Conservation (phyloP, 2,329 filamentous ascomycete species). For the Nakataea oryzae region DNA sequence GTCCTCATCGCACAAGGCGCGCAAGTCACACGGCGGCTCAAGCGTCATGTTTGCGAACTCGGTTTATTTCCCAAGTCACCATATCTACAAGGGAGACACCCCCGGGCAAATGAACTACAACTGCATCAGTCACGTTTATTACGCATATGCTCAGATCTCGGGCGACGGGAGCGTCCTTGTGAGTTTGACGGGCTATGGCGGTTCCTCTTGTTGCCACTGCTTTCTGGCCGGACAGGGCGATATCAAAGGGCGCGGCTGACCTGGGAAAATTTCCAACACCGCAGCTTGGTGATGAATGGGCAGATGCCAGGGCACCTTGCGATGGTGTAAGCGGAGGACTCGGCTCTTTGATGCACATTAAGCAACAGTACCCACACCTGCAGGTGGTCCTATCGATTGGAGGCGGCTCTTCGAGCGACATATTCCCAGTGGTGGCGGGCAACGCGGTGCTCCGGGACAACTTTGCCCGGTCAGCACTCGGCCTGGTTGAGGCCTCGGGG, state of each 20-base stretch:
- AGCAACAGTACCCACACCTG: constrained; percentile 58
- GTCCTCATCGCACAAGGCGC: constrained; percentile 31
- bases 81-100: constrained; percentile 62
- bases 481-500: constrained; percentile 59
- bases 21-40: constrained; percentile 31
- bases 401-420: constrained; percentile 52
- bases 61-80: constrained; percentile 75
- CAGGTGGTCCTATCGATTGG: constrained; percentile 72
- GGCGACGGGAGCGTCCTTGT: constrained; percentile 67
- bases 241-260: neutral
- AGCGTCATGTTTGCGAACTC: constrained; percentile 58
- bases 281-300: constrained; percentile 71
- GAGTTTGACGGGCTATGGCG: constrained; percentile 21
- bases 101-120: constrained; percentile 65
- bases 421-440: constrained; percentile 58
- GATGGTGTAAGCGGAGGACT: constrained; percentile 63
- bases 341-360: constrained; percentile 63
- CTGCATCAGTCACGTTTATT: constrained; percentile 73
- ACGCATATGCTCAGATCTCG: constrained; percentile 68
- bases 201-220: neutral
- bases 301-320: constrained; percentile 61
- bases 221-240: neutral
- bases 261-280: neutral
- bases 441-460: constrained; percentile 50
- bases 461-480: constrained; percentile 58